phyloP scores from a whole-genome alignment of 805 yeast species.

The Pichia thaimueangensis region DNA sequence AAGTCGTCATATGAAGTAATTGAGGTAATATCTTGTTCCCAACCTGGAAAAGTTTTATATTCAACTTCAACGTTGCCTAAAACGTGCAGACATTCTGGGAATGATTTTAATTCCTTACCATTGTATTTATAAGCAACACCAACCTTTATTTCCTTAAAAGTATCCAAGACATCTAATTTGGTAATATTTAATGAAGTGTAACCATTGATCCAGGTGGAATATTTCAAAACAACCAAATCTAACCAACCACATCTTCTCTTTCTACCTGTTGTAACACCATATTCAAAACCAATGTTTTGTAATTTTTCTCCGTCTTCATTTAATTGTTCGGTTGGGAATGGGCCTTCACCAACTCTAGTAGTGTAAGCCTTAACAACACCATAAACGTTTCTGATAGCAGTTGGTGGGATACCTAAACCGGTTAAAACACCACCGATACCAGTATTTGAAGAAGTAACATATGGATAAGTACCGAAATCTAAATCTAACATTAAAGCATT shows the following conservation, averaged over 20 bases:
- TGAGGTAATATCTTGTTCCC: conserved; percentile 79
- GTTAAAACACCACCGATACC: conserved; percentile 98
- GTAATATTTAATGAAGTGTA: conserved; percentile 93
- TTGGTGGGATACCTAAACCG: conserved; percentile 95
- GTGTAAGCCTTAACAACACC: conserved; percentile 99
- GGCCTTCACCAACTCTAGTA: conserved; percentile 98
- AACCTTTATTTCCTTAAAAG: conserved; percentile 80
- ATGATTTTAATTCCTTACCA: conserved; percentile 67
- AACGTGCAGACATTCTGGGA: conserved; percentile 87
- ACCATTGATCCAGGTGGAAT: conserved; percentile 88
- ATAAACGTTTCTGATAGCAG: conserved; percentile 66
- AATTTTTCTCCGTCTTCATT: conserved; percentile 79
- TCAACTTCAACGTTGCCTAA: conserved; percentile 89
- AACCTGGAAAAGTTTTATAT: conserved; percentile 88
- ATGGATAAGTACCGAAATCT: conserved; percentile 97
- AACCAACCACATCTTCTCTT: conserved; percentile 99
- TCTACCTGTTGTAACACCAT: conserved; percentile 97
- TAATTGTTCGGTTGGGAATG: conserved; percentile 96
- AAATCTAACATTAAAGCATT: conserved; percentile 96
- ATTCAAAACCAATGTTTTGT: conserved; percentile 91
- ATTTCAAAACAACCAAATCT: conserved; percentile 89
- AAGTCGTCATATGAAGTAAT: conserved; percentile 65
- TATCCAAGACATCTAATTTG: conserved; percentile 89
- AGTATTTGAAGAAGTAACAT: conserved; percentile 90
- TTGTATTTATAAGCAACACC: conserved; percentile 78